Percentiles rank a stretch among this genome's conserved stretches.
These are phyloP conservation scores for Stemphylium beticola DNA, from an alignment of 2,329 filamentous ascomycete genomes.

Conservation along the genomic window DNA sequence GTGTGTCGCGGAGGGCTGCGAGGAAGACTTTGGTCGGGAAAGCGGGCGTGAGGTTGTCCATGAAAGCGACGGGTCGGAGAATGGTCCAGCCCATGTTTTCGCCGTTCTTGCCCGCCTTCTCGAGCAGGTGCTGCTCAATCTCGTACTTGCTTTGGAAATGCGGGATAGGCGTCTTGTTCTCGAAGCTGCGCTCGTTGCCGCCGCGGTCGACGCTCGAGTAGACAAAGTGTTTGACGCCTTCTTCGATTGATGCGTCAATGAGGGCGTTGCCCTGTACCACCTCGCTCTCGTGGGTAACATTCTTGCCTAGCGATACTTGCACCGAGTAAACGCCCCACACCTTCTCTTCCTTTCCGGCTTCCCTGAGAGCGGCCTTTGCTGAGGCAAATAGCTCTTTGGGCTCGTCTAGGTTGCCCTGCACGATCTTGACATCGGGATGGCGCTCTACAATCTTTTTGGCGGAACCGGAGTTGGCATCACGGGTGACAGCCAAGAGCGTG, in stretches of 20 bases:
- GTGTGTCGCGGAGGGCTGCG: conserved; percentile 50
- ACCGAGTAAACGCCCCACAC: conserved; percentile 70
- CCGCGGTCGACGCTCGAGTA: conserved; percentile 70
- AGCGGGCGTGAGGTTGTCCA: conserved; percentile 62
- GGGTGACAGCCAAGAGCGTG: conserved; percentile 66
- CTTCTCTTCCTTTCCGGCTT: conserved; percentile 38
- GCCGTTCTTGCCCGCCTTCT: conserved; percentile 50
- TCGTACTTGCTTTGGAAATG: conserved; percentile 68
- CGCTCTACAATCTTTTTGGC: conserved; percentile 57
- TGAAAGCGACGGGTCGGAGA: conserved; percentile 67
- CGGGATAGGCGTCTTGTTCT: conserved; percentile 57
- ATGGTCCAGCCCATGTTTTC: conserved; percentile 66
- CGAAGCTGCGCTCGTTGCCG: conserved; percentile 59
- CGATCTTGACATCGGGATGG: conserved; percentile 58
- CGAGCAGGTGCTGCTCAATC: conserved; percentile 67
- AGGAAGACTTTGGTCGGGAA: conserved; percentile 59
- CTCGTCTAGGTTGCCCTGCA: conserved; percentile 65
- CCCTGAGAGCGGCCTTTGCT: conserved; percentile 47
- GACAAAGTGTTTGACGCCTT: conserved; percentile 65
- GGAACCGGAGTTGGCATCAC: conserved; percentile 58
- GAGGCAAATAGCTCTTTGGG: conserved; percentile 57
- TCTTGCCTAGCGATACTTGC: conserved; percentile 57
- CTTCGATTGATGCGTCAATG: conserved; percentile 63
- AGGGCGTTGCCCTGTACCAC: conserved; percentile 64
- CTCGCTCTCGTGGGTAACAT: conserved; percentile 53